A percentile compares a stretch with the other conserved stretches of the same genome.
Evolutionary conservation across 2,329 filamentous ascomycete species (phyloP).

Genomic region (Xylariaceae sp.): DNA sequence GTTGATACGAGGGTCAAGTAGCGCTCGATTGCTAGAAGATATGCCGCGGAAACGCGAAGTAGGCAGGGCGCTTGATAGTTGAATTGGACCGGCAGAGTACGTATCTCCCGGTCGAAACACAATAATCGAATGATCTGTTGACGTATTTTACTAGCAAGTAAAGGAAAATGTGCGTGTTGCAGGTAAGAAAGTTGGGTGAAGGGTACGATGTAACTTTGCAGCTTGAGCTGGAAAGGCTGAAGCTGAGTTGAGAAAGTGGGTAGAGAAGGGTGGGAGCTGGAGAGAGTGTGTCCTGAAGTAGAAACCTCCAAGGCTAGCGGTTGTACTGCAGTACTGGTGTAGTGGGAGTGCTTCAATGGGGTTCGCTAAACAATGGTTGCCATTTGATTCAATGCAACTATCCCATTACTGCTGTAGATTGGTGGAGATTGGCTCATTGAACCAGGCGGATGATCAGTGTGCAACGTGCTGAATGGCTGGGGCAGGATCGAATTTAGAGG

Average conservation of each 20-base stretch:
- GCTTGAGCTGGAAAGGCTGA: slow-evolving; percentile 1
- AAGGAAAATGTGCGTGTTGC: slow-evolving; percentile 1
- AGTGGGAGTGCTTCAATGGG: too few relatives aligned
- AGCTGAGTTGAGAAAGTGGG: too few relatives aligned
- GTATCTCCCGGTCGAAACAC: background rate
- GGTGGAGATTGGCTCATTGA: slow-evolving; percentile 3
- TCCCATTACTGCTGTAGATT: too few relatives aligned
- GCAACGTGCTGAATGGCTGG: slow-evolving; percentile 9
- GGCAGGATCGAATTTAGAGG: background rate
- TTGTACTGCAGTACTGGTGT: too few relatives aligned
- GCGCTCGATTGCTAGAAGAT: slow-evolving; percentile 2
- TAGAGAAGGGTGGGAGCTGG: slow-evolving; percentile 1
- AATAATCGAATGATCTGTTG: background rate
- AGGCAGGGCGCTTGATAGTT: slow-evolving; percentile 2
- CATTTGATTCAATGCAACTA: too few relatives aligned
- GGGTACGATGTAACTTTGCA: slow-evolving; percentile 10
- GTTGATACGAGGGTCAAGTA: slow-evolving; percentile 13
- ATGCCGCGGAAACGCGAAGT: slow-evolving; percentile 7
- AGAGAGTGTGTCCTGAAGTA: too few relatives aligned
- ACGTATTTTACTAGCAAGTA: background rate
- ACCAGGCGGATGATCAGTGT: slow-evolving; percentile 8
- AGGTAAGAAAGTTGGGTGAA: slow-evolving; percentile 10
- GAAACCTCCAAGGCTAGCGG: too few relatives aligned
- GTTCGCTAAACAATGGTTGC: too few relatives aligned
- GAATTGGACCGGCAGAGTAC: slow-evolving; percentile 2